These are phyloP conservation scores for Coemansia reversa DNA, from an alignment of 192 early-diverging fungal genomes.

Conservation along the genomic window DNA sequence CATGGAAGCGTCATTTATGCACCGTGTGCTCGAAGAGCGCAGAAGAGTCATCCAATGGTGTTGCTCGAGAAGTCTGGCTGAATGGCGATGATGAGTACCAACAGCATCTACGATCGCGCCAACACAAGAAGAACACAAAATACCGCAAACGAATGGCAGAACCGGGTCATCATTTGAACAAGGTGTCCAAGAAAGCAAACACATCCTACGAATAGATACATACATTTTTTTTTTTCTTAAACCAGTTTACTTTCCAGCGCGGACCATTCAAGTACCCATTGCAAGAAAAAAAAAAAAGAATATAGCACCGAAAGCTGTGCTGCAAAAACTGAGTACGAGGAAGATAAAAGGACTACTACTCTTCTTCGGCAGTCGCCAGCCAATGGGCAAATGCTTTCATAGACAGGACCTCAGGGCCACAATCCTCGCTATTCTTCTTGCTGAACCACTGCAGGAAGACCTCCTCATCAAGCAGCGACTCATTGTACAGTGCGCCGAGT, in stretches of 20 bases:
- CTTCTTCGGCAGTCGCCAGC: constrained; percentile 81
- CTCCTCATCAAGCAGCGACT: constrained; percentile 80
- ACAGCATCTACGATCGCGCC: constrained; percentile 67
- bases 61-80: constrained; percentile 52
- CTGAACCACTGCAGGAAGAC: constrained; percentile 65
- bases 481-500: constrained; percentile 69
- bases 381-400: constrained; percentile 77
- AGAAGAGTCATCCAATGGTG: constrained; percentile 41
- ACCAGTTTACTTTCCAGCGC: not conserved
- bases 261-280: not conserved
- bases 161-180: too few relatives aligned
- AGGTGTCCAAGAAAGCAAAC: too few relatives aligned
- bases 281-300: not conserved
- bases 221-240: too few relatives aligned
- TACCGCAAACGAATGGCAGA: not conserved
- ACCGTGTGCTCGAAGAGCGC: constrained; percentile 60
- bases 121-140: constrained; percentile 49
- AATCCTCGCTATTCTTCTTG: constrained; percentile 29
- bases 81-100: constrained; percentile 77
- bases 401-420: constrained; percentile 51
- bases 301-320: too few relatives aligned
- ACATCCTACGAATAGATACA: too few relatives aligned
- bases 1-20: constrained; percentile 73
- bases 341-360: constrained; percentile 42
- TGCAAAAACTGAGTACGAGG: not conserved